Conservation (phyloP, 805 yeast species). For the Wickerhamomyces strasburgensis region DNA sequence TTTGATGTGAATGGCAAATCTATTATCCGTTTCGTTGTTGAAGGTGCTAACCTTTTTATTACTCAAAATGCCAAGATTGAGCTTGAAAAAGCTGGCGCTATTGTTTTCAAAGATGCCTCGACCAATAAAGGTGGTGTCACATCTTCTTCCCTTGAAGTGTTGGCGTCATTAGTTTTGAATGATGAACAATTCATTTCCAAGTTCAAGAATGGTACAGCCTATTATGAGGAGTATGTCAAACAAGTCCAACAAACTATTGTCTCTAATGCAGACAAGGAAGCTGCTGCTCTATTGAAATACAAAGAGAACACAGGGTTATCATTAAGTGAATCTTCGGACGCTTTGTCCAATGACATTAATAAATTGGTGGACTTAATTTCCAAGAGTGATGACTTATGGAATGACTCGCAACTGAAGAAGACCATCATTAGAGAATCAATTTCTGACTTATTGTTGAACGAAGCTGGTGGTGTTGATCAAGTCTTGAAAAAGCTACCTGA, state of each 20-base stretch:
- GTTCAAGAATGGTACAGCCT: constrained; percentile 68
- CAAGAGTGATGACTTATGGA: constrained; percentile 78
- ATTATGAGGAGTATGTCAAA: constrained; percentile 78
- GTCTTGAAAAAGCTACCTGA: constrained; percentile 79
- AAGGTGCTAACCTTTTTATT: constrained; percentile 94
- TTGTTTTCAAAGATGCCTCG: constrained; percentile 91
- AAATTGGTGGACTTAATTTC: constrained; percentile 82
- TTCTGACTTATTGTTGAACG: constrained; percentile 63
- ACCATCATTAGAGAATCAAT: constrained; percentile 71
- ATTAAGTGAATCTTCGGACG: constrained; percentile 69
- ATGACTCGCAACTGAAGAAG: constrained; percentile 71
- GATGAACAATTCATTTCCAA: constrained; percentile 74
- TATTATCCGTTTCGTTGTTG: constrained; percentile 82
- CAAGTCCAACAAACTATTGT: constrained; percentile 76
- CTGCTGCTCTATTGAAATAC: constrained; percentile 80
- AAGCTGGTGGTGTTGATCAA: constrained; percentile 68
- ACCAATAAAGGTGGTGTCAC: constrained; percentile 99
- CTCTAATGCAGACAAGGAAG: constrained; percentile 77
- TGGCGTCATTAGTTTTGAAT: constrained; percentile 88
- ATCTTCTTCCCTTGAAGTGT: constrained; percentile 90
- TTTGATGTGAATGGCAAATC: constrained; percentile 72
- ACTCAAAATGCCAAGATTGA: constrained; percentile 90
- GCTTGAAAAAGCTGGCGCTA: constrained; percentile 80
- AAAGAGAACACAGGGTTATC: constrained; percentile 57
- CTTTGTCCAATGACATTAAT: constrained; percentile 76